Conservation (phyloP, 371 early-diverging fungal genomes). For the Apophysomyces trapeziformis region DNA sequence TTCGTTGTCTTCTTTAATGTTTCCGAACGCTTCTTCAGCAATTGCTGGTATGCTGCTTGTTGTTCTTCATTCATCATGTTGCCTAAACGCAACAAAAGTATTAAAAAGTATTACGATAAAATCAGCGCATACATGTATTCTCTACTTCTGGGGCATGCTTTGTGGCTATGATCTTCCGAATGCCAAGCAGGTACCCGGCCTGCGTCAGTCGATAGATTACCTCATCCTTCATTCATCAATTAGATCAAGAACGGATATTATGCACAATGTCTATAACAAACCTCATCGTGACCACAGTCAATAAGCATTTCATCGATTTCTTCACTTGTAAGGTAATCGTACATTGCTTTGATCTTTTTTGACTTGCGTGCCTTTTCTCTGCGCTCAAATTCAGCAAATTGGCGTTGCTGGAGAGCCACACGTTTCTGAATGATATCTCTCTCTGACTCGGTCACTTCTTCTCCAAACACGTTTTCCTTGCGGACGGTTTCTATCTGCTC, state of each 20-base stretch:
- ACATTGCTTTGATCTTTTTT: constrained; percentile 72
- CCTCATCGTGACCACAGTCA: constrained; percentile 82
- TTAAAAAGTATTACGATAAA: not conserved
- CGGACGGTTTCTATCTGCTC: constrained; percentile 81
- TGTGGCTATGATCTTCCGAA: constrained; percentile 75
- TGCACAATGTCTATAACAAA: constrained; percentile 2
- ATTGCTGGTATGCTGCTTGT: constrained; percentile 78
- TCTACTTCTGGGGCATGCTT: constrained; percentile 49
- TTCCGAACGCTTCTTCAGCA: constrained; percentile 80
- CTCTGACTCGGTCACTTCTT: constrained; percentile 86
- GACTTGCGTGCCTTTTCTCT: constrained; percentile 75
- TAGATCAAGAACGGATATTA: too few species aligned
- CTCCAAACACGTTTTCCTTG: constrained; percentile 85
- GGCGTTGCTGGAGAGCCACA: constrained; percentile 84
- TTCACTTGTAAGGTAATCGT: constrained; percentile 75
- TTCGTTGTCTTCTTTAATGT: constrained; percentile 79
- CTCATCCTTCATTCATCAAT: constrained; percentile 54
- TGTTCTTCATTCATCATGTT: constrained; percentile 77
- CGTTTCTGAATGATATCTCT: constrained; percentile 85
- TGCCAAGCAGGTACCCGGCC: constrained; percentile 66
- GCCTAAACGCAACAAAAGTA: constrained; percentile 11
- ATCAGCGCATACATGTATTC: constrained; percentile 13
- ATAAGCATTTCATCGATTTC: constrained; percentile 82
- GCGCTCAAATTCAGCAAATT: constrained; percentile 79
- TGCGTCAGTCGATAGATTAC: constrained; percentile 76